These are phyloP conservation scores for Cronartium ribicola DNA, from an alignment of 1,284 basidiomycete genomes.

Conservation along the genomic window DNA sequence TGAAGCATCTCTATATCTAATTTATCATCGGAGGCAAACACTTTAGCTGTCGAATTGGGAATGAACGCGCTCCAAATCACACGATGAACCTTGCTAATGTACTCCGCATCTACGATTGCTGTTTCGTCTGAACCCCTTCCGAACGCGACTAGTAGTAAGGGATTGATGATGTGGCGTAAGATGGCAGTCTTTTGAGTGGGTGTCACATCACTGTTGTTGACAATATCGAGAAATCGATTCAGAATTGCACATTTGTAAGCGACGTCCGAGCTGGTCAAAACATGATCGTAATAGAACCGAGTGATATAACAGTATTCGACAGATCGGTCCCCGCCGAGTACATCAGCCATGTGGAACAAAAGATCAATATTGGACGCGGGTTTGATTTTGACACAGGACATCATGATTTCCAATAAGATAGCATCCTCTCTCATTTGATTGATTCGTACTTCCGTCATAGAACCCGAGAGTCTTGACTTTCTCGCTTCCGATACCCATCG, in stretches of 20 bases:
- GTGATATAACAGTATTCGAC: conserved; percentile 78
- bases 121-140: conserved; percentile 54
- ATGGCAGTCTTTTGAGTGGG: conserved; percentile 80
- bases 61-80: conserved; percentile 76
- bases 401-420: conserved; percentile 71
- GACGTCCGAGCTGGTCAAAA: conserved; percentile 60
- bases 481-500: conserved; percentile 40
- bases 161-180: conserved; percentile 82
- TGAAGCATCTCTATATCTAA: conserved; percentile 88
- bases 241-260: conserved; percentile 77
- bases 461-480: conserved; percentile 50
- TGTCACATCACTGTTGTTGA: conserved; percentile 64
- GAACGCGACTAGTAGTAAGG: conserved; percentile 75
- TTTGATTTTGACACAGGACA: conserved; percentile 58
- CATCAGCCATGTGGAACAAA: conserved; percentile 77
- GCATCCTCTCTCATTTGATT: conserved; percentile 60
- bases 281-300: conserved; percentile 81
- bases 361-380: conserved; percentile 74
- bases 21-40: conserved; percentile 66
- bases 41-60: conserved; percentile 51
- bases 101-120: conserved; percentile 66
- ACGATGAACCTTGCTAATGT: conserved; percentile 66
- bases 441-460: conserved; percentile 55
- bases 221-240: conserved; percentile 77
- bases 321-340: conserved; percentile 75